Evolutionary conservation across 1,284 basidiomycete species (phyloP), one percentile per base, ranked within the genome.

Genomic region (Takashimella tepidaria): DNA sequence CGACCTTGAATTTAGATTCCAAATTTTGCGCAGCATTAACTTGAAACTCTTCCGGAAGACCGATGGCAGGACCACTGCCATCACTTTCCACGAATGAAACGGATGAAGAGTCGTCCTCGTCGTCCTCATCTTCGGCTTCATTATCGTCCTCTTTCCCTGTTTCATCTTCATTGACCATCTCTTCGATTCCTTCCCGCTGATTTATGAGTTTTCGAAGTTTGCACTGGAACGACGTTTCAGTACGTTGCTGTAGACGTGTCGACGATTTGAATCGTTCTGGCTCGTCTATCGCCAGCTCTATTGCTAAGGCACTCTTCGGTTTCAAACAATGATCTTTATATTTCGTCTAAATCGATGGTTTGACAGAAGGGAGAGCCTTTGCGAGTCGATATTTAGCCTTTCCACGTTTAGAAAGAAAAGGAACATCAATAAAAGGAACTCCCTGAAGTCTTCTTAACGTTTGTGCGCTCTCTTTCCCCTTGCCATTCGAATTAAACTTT

Each of bases 151-250:
- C 31, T 37, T 37, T 16, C 10, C 8, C 16, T 37, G 8, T 16
- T 37, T 37, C 31, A 8, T 37, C 31, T 37, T 88, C 82, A 22
- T 89, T 70, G 40, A 88, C 83, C 5, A 73, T 76, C 27, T 83
- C 77, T 45, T 89, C 73, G 23, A 89, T 84, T 53, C 77, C 84
- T 89, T 58, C 13, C 16, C 22, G 47, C 48, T 43, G 26, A 26
- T 23, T 52, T 24, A 41, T 40, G 51, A n/a, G 40, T 37, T 31
- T 50, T 6, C 25, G 12, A 41, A 45, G n/a, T 6, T 0, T 31
- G 19, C 31, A 20, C 24, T 22, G 21, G 25, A 47, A 42, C 11
- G 8, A 8, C 10, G 31, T 37, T 37, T 8, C 10, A 16, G 8
- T 37, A 16, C 31, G 31, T 26, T 48, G 46, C 31, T 43, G 24